Evolutionary conservation across 306 rosid genomes (phyloP).

Genomic region (Lotus japonicus): DNA sequence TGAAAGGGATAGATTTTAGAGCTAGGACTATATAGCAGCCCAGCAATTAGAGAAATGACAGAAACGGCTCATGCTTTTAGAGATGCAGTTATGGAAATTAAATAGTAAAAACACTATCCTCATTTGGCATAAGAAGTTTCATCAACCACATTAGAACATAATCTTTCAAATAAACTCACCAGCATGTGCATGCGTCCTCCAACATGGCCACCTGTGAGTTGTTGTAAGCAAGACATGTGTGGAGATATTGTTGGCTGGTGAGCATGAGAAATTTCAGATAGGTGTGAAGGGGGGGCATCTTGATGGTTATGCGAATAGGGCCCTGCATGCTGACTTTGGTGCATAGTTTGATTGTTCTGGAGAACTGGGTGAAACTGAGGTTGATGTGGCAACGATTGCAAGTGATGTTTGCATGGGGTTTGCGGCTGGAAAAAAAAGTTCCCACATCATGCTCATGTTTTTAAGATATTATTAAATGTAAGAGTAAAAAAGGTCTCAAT

Average conservation of each 20-base stretch:
- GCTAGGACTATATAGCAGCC: neutral
- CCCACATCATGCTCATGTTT: neutral
- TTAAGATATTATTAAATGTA: neutral
- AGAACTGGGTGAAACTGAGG: constrained; percentile 76
- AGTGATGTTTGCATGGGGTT: constrained; percentile 57
- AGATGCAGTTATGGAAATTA: neutral
- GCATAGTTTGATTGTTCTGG: constrained; percentile 70
- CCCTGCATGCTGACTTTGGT: constrained; percentile 64
- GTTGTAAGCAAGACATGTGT: constrained; percentile 75
- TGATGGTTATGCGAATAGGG: constrained; percentile 79
- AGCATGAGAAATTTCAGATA: constrained; percentile 69
- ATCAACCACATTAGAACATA: neutral
- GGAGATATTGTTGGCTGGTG: constrained; percentile 80
- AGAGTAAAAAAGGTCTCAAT: neutral
- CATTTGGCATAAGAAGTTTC: neutral
- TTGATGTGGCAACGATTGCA: constrained; percentile 69
- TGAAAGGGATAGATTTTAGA: neutral
- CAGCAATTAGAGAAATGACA: constrained; percentile 9
- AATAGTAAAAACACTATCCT: constrained; percentile 6
- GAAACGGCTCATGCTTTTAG: neutral
- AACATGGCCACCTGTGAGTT: constrained; percentile 57
- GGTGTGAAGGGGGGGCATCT: constrained; percentile 60
- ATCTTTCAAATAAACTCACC: constrained; percentile 45
- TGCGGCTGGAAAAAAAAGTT: constrained; percentile 43
- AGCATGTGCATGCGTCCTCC: constrained; percentile 85